phyloP scores from a whole-genome alignment of 2,329 filamentous ascomycete genomes.

The Nemania sp. region DNA sequence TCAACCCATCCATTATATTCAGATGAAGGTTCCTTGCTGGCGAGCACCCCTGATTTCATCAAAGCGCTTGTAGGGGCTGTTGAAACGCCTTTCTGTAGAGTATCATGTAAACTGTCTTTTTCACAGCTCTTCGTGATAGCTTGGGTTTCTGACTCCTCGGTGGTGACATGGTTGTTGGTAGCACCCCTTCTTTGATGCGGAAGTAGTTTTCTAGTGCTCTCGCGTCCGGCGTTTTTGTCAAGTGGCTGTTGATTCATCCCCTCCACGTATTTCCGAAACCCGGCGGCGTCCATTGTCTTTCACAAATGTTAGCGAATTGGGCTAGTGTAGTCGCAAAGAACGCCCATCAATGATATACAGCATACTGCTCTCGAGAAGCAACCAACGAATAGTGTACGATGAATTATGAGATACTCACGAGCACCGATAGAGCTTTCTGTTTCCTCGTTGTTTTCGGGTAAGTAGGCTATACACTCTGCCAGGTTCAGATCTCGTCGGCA shows the following conservation, averaged over 20 bases:
- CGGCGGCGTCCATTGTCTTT: neutral
- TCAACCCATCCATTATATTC: neutral
- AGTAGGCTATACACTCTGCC: neutral
- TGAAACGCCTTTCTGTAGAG: neutral
- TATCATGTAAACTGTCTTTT: neutral
- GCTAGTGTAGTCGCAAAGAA: neutral
- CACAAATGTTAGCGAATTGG: neutral
- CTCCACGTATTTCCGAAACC: constrained; percentile 12
- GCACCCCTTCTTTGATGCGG: constrained; percentile 15
- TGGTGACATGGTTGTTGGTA: neutral
- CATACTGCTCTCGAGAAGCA: too few relatives aligned
- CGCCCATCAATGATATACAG: neutral
- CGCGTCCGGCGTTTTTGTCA: neutral
- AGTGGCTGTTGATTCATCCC: constrained; percentile 16
- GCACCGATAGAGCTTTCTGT: neutral
- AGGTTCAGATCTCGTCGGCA: neutral
- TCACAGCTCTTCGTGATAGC: neutral
- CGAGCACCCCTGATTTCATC: neutral
- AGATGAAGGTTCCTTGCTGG: neutral
- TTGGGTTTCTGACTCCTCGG: neutral
- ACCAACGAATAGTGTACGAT: neutral
- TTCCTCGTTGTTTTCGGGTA: neutral
- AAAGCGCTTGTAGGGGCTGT: neutral
- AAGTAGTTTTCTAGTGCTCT: neutral
- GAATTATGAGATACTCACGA: neutral